Conservation (phyloP, 2,329 filamentous ascomycete genomes). For the Fusarium mexicanum region DNA sequence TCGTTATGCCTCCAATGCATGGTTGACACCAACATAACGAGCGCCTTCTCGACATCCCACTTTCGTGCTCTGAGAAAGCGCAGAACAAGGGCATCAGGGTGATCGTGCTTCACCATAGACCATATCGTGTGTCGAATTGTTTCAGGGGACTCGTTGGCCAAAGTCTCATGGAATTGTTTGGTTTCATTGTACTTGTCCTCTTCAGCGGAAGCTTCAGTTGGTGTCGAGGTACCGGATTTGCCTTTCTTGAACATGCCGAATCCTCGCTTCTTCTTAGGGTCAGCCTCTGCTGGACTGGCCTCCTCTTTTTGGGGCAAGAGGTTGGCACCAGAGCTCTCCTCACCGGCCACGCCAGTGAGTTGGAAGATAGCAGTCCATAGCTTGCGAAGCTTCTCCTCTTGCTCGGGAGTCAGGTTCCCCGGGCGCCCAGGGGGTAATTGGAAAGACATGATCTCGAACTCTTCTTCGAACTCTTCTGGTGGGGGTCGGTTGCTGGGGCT, state of each 20-base stretch:
- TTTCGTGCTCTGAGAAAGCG: slow-evolving; percentile 90
- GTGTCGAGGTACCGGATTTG: slow-evolving; percentile 49
- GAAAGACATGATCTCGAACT: slow-evolving; percentile 50
- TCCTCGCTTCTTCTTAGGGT: slow-evolving; percentile 76
- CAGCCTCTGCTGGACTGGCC: slow-evolving; percentile 45
- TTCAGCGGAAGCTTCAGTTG: slow-evolving; percentile 55
- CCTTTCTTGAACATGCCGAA: slow-evolving; percentile 73
- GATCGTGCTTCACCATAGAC: slow-evolving; percentile 94
- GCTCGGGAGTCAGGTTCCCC: slow-evolving; percentile 87
- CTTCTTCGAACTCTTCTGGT: slow-evolving; percentile 14
- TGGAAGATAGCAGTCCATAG: slow-evolving; percentile 83
- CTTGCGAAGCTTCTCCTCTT: slow-evolving; percentile 88
- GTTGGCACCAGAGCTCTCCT: slow-evolving; percentile 39
- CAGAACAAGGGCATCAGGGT: slow-evolving; percentile 85
- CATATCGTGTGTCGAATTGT: slow-evolving; percentile 84
- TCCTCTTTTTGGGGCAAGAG: slow-evolving; percentile 29
- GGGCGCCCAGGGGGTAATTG: slow-evolving; percentile 74
- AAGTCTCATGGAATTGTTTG: slow-evolving; percentile 84
- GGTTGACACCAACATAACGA: slow-evolving; percentile 93
- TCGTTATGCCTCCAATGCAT: slow-evolving; percentile 90
- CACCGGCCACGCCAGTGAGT: slow-evolving; percentile 71
- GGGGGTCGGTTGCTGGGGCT: background rate
- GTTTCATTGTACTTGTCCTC: slow-evolving; percentile 95
- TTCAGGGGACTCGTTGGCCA: slow-evolving; percentile 81
- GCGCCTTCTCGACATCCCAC: slow-evolving; percentile 93